Percentiles rank a stretch among this genome's conserved stretches.
Evolutionary conservation across 2,329 filamentous ascomycete genomes (phyloP).

Genomic region (Biscogniauxia mediterranea): DNA sequence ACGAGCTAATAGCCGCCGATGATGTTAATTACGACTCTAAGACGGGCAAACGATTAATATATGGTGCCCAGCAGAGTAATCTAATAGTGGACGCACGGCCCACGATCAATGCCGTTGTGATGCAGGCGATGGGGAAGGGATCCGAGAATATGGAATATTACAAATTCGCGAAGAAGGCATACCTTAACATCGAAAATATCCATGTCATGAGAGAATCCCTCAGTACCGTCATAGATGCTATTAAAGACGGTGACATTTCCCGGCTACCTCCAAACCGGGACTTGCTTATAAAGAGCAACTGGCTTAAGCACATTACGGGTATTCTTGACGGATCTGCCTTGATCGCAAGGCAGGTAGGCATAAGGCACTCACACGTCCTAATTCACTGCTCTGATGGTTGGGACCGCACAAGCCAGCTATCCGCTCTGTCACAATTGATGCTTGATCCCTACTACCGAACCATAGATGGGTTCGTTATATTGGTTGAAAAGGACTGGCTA

Average conservation of each 20-base stretch:
- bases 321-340: constrained; percentile 81
- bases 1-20: constrained; percentile 60
- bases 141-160: constrained; percentile 99
- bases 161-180: constrained; percentile 85
- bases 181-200: constrained; percentile 96
- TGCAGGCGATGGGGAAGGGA: constrained; percentile 88
- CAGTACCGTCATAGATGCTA: constrained; percentile 79
- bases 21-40: constrained; percentile 55
- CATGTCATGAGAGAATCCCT: constrained; percentile 96
- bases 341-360: constrained; percentile 83
- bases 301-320: constrained; percentile 84
- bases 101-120: constrained; percentile 89
- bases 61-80: constrained; percentile 90
- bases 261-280: constrained; percentile 80
- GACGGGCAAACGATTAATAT: constrained; percentile 65
- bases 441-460: constrained; percentile 95
- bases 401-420: constrained; percentile 95
- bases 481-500: constrained; percentile 97
- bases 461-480: constrained; percentile 87
- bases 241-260: constrained; percentile 90
- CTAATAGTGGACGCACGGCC: constrained; percentile 94
- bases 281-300: constrained; percentile 76
- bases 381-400: constrained; percentile 99
- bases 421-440: constrained; percentile 86
- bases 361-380: constrained; percentile 90